Evolutionary conservation across 495 filamentous ascomycete species (phyloP), one percentile per base, ranked within the genome.

Genomic region (Pyrenula aspistea): DNA sequence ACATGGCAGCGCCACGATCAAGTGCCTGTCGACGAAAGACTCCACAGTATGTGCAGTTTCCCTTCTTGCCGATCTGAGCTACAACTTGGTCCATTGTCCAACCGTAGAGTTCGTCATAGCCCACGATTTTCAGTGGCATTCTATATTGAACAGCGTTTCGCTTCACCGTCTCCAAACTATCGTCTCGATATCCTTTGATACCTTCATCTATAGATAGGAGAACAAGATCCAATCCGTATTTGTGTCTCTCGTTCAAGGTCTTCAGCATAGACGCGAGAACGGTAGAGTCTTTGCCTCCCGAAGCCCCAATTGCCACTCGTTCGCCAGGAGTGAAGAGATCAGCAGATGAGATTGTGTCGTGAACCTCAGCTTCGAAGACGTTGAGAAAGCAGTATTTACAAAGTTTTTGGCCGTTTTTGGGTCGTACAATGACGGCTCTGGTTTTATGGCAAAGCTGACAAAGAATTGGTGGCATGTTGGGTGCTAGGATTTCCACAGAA

Each of bases 1-100:
- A 72, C 61, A 83, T 83, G 62, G 88, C 88, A 1, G 94, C 91
- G 24, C 93, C 93, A 4, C 93, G 82, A 69, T 98, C 93, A 47
- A 98, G 77, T 12, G 93, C 93, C 74, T 98, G 93, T 51, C 93
- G 81, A 12, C 93, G 81, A 64, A 98, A 98, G 25, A 98, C 93
- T 2, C 93, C 93, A 64, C 93, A 98, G 68, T 97, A 97, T 25
- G 93, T 98, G 75, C 93, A 98, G 70, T 97, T 98, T 42, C 94
- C 94, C 71, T 96, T 96, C 70, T 96, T 96, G 23, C 94, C 94
- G 53, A 97, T 87, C 56, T 93, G 88, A 63, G 86, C 84, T 1
- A 98, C 93, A 12, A 98, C 93, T 62, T 96, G 87, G 68, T 98
- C 93, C 93, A 98, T 98, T 10, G 91, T 96, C 93, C 93, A 98